Evolutionary conservation across 225 moss, liverwort and hornwort genomes (phyloP), one percentile per base, ranked within the genome.

Genomic region (Polytrichum commune): DNA sequence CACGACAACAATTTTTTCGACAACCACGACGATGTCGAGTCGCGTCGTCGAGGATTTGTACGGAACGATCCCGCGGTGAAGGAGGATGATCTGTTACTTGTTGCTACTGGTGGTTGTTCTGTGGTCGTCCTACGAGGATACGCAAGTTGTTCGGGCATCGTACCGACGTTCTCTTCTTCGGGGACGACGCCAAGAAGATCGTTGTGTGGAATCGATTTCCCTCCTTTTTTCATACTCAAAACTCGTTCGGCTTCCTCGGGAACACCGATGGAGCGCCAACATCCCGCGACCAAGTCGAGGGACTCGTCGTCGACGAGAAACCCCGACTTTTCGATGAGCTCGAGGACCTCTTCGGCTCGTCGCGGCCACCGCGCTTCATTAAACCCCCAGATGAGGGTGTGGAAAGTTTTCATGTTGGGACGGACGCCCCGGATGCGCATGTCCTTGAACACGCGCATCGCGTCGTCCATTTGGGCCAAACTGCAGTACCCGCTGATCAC

Each of bases 401-500:
- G 92, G 74, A 92, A 90, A 1, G 96, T 93, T 62, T 93, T 89
- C 73, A 90, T 79, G 65, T 86, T 96, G 1, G 96, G 93, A 8
- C 69, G 35, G 8, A 96, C 85, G 8, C 86, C 89, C 8, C 68
- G 62, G 18, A 75, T 61, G 13, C 79, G 68, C 96, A 96, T 93
- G 46, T 78, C 74, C 25, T 78, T 72, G 57, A 90, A 85, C 58
- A 93, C 81, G n/a, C 92, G 84, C 74, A 90, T 82, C 3, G 93
- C 93, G 28, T 90, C 88, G 33, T 93, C 92, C 96, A 96, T 96
- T 30, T 87, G 84, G 5, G 84, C 92, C 46, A 83, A 73, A 54
- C 84, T 96, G 77, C 92, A 96, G 84, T 92, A 96, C 65, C 96
- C 96, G 54, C 93, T 92, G 58, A 96, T 93, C 60, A 93, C 85